Evolutionary conservation across 306 rosid species (phyloP).

Genomic region (Spatholobus suberectus): DNA sequence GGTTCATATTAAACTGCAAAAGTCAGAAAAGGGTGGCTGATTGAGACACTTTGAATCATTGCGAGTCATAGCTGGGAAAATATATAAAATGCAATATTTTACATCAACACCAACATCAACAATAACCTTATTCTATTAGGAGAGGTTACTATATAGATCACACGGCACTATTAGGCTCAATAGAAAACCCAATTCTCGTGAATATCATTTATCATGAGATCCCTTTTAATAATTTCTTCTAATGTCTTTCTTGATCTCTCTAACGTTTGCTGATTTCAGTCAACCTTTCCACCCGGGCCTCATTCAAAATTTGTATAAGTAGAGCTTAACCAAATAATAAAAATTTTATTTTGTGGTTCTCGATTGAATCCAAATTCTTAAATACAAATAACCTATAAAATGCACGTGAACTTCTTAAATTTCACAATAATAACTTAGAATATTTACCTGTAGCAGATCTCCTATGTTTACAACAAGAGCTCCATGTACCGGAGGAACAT

Average conservation of each 20-base stretch:
- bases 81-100: not conserved
- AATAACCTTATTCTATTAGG: too few relatives aligned
- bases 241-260: not conserved
- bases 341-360: not conserved
- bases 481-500: constrained; percentile 45
- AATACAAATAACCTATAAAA: not conserved
- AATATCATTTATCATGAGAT: not conserved
- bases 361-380: not conserved
- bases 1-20: not conserved
- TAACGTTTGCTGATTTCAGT: not conserved
- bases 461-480: constrained; percentile 60
- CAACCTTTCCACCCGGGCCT: not conserved
- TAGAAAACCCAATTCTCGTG: too few relatives aligned
- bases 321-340: not conserved
- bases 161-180: not conserved
- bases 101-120: not conserved
- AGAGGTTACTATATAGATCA: not conserved
- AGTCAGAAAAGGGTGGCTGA: not conserved
- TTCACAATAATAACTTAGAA: not conserved
- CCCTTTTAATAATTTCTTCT: not conserved
- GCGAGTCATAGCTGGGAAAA: not conserved
- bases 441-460: constrained; percentile 52
- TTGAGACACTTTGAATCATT: not conserved
- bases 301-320: not conserved
- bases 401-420: not conserved